Conservation (phyloP, 768 basidiomycete species). For the Fibroporia radiculosa region DNA sequence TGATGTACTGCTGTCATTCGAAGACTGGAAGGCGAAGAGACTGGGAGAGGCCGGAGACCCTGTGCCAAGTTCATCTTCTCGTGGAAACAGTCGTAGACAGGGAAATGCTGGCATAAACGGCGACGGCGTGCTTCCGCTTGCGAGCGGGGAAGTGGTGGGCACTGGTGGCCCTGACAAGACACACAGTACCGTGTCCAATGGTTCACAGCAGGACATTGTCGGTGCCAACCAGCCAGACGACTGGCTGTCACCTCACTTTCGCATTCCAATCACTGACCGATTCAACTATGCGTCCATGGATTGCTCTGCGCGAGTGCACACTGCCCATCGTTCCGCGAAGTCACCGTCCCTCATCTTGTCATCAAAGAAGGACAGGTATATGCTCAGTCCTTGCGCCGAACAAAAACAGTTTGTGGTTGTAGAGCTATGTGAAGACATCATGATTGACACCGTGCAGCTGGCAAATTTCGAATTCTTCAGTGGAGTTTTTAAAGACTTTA, state of each 20-base stretch:
- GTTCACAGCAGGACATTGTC: constrained; percentile 4
- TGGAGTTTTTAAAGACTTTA: constrained; percentile 90
- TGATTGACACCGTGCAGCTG: constrained; percentile 92
- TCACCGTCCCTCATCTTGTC: constrained; percentile 79
- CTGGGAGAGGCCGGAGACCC: constrained; percentile 24
- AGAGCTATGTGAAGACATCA: constrained; percentile 95
- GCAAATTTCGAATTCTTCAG: constrained; percentile 99
- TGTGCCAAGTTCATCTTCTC: neutral
- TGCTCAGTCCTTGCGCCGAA: constrained; percentile 86
- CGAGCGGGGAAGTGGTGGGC: neutral
- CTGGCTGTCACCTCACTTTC: constrained; percentile 50
- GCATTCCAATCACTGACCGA: constrained; percentile 72
- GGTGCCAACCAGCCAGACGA: constrained; percentile 19
- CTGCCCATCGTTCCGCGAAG: constrained; percentile 73
- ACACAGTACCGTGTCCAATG: neutral
- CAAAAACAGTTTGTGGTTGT: constrained; percentile 75
- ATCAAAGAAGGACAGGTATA: constrained; percentile 88
- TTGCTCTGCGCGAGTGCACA: constrained; percentile 90
- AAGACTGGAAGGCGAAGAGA: constrained; percentile 82
- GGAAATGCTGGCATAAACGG: neutral
- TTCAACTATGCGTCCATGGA: constrained; percentile 94
- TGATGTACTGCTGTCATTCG: constrained; percentile 69
- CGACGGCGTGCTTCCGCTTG: neutral
- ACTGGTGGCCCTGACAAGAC: neutral
- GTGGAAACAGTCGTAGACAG: neutral